phyloP scores from a whole-genome alignment of 768 basidiomycete genomes.

The Rhodotorula graminis region DNA sequence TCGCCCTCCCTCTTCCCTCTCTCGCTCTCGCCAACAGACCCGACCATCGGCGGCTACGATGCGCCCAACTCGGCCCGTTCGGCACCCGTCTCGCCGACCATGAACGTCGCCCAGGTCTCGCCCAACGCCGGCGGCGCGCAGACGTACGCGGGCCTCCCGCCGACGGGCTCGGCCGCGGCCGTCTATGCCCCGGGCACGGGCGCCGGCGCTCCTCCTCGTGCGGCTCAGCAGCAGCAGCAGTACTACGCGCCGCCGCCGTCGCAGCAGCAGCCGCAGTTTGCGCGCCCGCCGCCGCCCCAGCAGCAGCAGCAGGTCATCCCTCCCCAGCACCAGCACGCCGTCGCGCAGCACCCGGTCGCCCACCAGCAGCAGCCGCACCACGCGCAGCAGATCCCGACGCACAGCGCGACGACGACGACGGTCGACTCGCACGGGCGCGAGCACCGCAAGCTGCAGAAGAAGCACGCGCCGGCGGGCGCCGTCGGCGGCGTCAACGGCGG shows the following conservation, averaged over 20 bases:
- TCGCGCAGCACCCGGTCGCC: neutral
- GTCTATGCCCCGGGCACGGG: neutral
- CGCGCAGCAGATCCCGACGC: neutral
- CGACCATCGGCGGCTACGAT: neutral
- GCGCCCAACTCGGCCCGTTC: neutral
- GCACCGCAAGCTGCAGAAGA: constrained; percentile 20
- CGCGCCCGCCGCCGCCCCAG: too few species aligned
- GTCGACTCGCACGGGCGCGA: neutral
- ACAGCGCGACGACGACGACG: neutral
- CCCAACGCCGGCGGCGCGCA: neutral
- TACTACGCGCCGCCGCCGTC: too few species aligned
- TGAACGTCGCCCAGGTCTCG: neutral
- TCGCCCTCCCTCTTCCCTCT: neutral
- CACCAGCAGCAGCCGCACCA: neutral
- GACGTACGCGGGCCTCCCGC: neutral
- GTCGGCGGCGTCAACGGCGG: neutral
- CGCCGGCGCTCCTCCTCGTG: neutral
- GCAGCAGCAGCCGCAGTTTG: too few species aligned
- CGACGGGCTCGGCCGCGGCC: neutral
- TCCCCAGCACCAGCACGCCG: neutral
- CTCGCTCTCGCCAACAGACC: neutral
- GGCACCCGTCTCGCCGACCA: neutral
- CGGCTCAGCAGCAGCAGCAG: too few species aligned
- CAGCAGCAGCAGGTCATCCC: neutral
- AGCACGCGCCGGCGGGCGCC: neutral